Base-by-base conservation (phyloP, 148 eudicot genomes). In the Rhododendron simsii region DNA sequence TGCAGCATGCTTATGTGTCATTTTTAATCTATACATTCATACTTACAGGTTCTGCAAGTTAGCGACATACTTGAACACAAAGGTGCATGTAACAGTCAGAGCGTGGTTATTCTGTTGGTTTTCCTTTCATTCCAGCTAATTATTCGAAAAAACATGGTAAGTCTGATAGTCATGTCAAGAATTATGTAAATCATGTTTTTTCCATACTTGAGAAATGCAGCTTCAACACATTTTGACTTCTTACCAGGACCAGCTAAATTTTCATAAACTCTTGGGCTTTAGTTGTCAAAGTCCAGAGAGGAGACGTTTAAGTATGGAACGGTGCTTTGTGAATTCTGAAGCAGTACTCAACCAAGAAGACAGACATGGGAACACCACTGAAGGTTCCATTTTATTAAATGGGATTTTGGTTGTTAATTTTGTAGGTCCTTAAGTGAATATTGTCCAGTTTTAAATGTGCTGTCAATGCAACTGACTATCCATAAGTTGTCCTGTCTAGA, bases 211-310 rank as follows among this genome's bases (percentile, higher is more conserved):
- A 35, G 51, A 81, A 30, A 16, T 33, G 35, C 77, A 10, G 30
- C n/a, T 73, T 2, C 39, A 35, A 41, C 41, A 6, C 20, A 69
- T 41, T 37, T 30, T 86, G 11, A 15, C 80, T 35, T 78, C 83
- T 83, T 90, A 80, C 80, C 95, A 96, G 99, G 95, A 91, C 87
- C 93, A 93, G 85, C 91, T 95, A 67, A 96, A 95, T 90, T 95
- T 96, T 82, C 99, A 95, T 91, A 96, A 96, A 88, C 91, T 96
- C 87, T 87, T 95, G 94, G 98, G 98, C 67, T 94, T 91, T 82
- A 87, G 82, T 63, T 93, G 96, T 90, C 98, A 90, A 87, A 90
- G 88, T 89, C 88, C 91, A 85, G 93, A 88, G 73, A 91, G 93
- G 90, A 94, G 90, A 87, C 86, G 65, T 41, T 84, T 84, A 83